Conservation (phyloP, 1,284 basidiomycete species). For the Cerioporus squamosus region DNA sequence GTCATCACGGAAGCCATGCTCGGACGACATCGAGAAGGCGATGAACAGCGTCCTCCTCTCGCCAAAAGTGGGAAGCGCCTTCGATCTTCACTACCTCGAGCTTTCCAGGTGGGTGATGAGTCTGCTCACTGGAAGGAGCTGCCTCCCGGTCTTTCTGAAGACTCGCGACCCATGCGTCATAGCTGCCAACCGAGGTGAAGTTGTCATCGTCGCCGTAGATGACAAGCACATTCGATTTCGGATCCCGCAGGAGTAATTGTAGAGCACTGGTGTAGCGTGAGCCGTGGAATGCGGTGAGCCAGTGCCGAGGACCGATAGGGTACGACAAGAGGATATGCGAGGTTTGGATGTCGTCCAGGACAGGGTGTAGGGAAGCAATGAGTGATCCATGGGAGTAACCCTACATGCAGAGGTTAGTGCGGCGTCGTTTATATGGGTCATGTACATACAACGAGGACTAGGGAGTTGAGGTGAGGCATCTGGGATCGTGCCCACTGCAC, state of each 20-base stretch:
- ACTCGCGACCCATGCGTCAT: conserved; percentile 55
- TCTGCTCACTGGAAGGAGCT: neutral
- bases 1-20: conserved; percentile 26
- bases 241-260: conserved; percentile 48
- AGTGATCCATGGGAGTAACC: conserved; percentile 84
- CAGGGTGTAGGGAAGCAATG: conserved; percentile 65
- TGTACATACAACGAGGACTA: conserved; percentile 49
- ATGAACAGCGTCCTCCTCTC: conserved; percentile 16
- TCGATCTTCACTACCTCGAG: conserved; percentile 39
- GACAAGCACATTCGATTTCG: conserved; percentile 57
- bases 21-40: conserved; percentile 19
- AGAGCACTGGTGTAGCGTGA: conserved; percentile 55
- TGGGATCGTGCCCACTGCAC: conserved; percentile 50
- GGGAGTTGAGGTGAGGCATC: conserved; percentile 41
- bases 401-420: conserved; percentile 38
- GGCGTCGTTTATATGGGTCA: conserved; percentile 36
- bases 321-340: conserved; percentile 78
- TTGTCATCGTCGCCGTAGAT: conserved; percentile 74
- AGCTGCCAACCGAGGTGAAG: conserved; percentile 63
- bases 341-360: conserved; percentile 52
- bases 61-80: conserved; percentile 55
- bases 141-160: conserved; percentile 34
- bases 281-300: conserved; percentile 72
- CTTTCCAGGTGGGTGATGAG: conserved; percentile 5
- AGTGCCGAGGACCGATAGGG: conserved; percentile 68